phyloP scores from a whole-genome alignment of 495 filamentous ascomycete genomes.

The Penicillium cataractarum region DNA sequence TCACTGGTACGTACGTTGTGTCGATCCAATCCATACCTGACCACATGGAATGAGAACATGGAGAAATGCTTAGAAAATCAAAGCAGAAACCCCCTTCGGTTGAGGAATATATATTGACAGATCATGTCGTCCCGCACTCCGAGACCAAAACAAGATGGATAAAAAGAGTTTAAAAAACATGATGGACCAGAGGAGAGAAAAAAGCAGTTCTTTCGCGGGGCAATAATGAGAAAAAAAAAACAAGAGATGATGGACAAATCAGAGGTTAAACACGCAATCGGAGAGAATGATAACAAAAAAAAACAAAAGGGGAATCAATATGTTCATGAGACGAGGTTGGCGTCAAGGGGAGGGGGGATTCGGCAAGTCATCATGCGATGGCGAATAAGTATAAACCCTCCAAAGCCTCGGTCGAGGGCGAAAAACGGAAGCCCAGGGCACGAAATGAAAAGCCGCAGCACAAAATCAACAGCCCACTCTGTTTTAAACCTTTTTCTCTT shows the following conservation, averaged over 20 bases:
- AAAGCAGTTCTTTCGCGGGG: too few relatives aligned
- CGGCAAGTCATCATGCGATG: conserved; percentile 40
- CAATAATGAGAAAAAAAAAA: background rate
- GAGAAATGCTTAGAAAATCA: too few relatives aligned
- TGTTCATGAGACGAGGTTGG: conserved; percentile 50
- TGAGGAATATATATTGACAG: conserved; percentile 37
- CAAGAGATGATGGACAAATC: conserved; percentile 20
- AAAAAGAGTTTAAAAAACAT: conserved; percentile 20
- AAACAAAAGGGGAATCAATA: conserved; percentile 53
- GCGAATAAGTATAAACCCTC: background rate
- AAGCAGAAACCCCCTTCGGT: conserved; percentile 20
- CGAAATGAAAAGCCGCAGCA: conserved; percentile 17
- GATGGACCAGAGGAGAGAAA: conserved; percentile 1
- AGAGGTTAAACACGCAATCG: conserved; percentile 11
- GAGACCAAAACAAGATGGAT: conserved; percentile 29
- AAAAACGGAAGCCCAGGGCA: conserved; percentile 30
- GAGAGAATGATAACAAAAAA: conserved; percentile 6
- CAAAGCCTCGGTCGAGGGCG: background rate
- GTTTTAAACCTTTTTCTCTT: conserved; percentile 16
- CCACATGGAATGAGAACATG: too few relatives aligned
- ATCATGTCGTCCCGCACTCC: conserved; percentile 25
- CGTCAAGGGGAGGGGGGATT: conserved; percentile 34
- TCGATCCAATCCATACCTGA: too few relatives aligned
- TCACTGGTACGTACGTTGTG: too few relatives aligned
- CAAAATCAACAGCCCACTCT: conserved; percentile 19